Percentiles rank a stretch among this genome's conserved stretches.
Evolutionary conservation across 495 filamentous ascomycete genomes (phyloP).

Genomic region (Penicillium atrosanguineum): DNA sequence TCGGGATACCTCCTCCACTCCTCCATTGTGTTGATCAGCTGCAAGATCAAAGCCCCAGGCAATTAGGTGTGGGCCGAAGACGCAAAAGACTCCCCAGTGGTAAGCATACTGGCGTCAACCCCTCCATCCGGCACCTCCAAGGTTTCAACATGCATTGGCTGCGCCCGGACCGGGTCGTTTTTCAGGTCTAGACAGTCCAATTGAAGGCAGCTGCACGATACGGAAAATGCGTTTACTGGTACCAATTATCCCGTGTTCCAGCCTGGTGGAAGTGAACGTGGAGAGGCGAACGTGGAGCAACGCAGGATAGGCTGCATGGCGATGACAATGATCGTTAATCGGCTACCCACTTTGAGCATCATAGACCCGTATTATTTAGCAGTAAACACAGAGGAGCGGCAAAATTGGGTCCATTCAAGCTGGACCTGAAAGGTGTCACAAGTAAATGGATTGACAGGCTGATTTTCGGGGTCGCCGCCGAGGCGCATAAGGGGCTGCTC

Average conservation of each 20-base stretch:
- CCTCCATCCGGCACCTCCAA: background rate
- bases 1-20: constrained; percentile 1
- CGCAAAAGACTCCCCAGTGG: constrained; percentile 2
- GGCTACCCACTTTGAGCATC: constrained; percentile 11
- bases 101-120: background rate
- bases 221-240: background rate
- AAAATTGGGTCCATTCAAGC: background rate
- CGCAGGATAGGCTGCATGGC: constrained; percentile 8
- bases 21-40: constrained; percentile 6
- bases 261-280: constrained; percentile 7
- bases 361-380: constrained; percentile 4
- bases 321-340: constrained; percentile 3
- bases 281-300: constrained; percentile 9
- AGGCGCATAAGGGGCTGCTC: background rate
- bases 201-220: background rate
- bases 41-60: background rate
- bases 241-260: constrained; percentile 8
- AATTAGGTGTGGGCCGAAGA: background rate
- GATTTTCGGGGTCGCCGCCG: constrained; percentile 10
- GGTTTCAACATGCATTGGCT: constrained; percentile 12
- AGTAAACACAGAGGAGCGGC: background rate
- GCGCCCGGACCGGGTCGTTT: constrained; percentile 2
- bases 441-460: background rate
- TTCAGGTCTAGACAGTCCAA: constrained; percentile 7
- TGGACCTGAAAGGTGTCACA: background rate